Percentiles rank a stretch among this genome's conserved stretches.
phyloP scores from a whole-genome alignment of 768 basidiomycete species.

The Phaffia tasmanica region DNA sequence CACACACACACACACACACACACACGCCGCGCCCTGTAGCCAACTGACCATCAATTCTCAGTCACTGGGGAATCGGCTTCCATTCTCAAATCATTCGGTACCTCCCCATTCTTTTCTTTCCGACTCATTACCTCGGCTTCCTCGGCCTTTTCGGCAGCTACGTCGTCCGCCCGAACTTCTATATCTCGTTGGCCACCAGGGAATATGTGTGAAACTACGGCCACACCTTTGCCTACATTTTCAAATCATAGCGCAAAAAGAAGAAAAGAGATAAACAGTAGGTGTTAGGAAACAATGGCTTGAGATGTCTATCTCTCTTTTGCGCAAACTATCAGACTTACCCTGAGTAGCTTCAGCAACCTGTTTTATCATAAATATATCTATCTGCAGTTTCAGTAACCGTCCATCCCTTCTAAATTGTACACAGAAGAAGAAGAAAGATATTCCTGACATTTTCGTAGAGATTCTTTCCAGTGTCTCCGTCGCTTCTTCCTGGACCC shows the following conservation, averaged over 20 bases:
- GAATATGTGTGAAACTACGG: conserved; percentile 29
- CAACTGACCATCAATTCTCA: no score
- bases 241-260: no score
- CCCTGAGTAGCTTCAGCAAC: conserved; percentile 37
- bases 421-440: background rate
- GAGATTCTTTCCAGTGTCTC: conserved; percentile 34
- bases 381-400: no score
- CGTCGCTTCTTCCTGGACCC: conserved; percentile 37
- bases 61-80: background rate
- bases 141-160: conserved; percentile 31
- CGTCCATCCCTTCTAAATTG: background rate
- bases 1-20: no score
- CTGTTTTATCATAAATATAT: background rate
- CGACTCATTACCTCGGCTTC: conserved; percentile 33
- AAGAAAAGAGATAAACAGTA: background rate
- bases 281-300: background rate
- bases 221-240: conserved; percentile 23
- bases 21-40: no score
- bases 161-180: conserved; percentile 29
- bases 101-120: conserved; percentile 30
- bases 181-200: conserved; percentile 23
- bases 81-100: conserved; percentile 3
- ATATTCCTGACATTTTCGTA: conserved; percentile 35
- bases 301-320: background rate
- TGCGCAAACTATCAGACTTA: conserved; percentile 25